Evolutionary conservation across 305 asterid species (phyloP).

Genomic region (Fraxinus sp.): DNA sequence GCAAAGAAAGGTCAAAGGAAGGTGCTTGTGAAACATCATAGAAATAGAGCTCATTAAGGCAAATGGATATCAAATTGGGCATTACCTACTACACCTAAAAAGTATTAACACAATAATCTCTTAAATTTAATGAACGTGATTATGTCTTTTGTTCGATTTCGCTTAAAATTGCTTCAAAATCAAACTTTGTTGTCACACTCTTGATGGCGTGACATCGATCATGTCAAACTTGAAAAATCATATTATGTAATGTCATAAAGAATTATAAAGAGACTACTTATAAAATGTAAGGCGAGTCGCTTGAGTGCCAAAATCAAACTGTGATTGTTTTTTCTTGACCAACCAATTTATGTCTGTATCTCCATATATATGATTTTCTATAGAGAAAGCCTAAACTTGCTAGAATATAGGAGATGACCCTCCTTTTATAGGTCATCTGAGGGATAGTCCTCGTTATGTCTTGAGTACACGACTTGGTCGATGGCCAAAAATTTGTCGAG

Average conservation of each 20-base stretch:
- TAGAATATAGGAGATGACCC: not conserved
- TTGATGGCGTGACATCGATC: not conserved
- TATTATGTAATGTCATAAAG: too few relatives aligned
- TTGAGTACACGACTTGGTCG: not conserved
- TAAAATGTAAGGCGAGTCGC: not conserved
- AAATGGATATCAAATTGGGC: slow-evolving; percentile 36
- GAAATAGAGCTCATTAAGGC: not conserved
- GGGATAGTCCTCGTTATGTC: not conserved
- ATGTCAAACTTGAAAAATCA: not conserved
- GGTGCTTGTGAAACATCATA: slow-evolving; percentile 7
- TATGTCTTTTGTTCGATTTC: not conserved
- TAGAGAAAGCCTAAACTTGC: not conserved
- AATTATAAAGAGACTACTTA: not conserved
- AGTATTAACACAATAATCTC: not conserved
- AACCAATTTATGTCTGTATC: not conserved
- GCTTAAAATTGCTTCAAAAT: not conserved
- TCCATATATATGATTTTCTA: not conserved
- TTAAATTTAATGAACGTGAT: not conserved
- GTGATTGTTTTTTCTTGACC: not conserved
- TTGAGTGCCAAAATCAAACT: too few relatives aligned
- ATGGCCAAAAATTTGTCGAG: not conserved
- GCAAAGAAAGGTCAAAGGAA: slow-evolving; percentile 18
- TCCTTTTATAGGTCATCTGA: not conserved
- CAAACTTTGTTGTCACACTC: not conserved
- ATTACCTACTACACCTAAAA: too few relatives aligned